Percentiles rank a stretch among this genome's conserved stretches.
Evolutionary conservation across 352 stramenopile species (phyloP).

Genomic region (Globisporangium nagaii): DNA sequence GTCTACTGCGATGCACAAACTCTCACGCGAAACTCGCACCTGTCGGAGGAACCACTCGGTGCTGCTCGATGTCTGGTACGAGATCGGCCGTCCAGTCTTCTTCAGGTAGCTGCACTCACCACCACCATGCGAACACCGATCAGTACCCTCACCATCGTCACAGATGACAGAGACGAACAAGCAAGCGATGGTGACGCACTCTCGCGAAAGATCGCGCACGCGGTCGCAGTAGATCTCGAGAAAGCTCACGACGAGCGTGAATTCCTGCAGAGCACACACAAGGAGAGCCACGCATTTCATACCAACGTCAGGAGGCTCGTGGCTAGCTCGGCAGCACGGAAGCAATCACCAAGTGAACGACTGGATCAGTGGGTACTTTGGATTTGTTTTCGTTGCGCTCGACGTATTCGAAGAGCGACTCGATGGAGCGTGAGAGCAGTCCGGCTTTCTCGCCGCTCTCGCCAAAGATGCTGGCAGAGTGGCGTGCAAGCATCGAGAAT

Average conservation of each 20-base stretch:
- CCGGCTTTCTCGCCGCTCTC: constrained; percentile 79
- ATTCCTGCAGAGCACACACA: constrained; percentile 39
- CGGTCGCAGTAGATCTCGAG: constrained; percentile 94
- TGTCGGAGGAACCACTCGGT: constrained; percentile 81
- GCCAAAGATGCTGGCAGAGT: constrained; percentile 84
- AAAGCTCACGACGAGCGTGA: constrained; percentile 87
- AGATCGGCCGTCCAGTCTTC: constrained; percentile 57
- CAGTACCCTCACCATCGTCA: too few species aligned
- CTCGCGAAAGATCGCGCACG: constrained; percentile 87
- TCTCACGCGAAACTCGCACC: constrained; percentile 16
- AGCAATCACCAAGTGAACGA: neutral
- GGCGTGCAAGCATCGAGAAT: too few species aligned
- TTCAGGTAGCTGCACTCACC: constrained; percentile 63
- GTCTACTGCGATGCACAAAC: constrained; percentile 5
- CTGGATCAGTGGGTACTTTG: constrained; percentile 25
- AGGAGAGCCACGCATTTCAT: neutral
- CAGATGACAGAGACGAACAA: neutral
- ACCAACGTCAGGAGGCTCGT: too few species aligned
- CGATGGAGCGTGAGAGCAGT: constrained; percentile 84
- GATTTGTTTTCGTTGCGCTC: constrained; percentile 52
- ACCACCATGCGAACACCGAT: too few species aligned
- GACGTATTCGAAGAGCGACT: constrained; percentile 87
- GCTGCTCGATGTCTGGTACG: constrained; percentile 74
- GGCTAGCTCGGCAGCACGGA: neutral
- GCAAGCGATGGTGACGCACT: constrained; percentile 66